Evolutionary conservation across 148 eudicot species (phyloP), one percentile per base, ranked within the genome.

Genomic region (Vaccinium macrocarpon): DNA sequence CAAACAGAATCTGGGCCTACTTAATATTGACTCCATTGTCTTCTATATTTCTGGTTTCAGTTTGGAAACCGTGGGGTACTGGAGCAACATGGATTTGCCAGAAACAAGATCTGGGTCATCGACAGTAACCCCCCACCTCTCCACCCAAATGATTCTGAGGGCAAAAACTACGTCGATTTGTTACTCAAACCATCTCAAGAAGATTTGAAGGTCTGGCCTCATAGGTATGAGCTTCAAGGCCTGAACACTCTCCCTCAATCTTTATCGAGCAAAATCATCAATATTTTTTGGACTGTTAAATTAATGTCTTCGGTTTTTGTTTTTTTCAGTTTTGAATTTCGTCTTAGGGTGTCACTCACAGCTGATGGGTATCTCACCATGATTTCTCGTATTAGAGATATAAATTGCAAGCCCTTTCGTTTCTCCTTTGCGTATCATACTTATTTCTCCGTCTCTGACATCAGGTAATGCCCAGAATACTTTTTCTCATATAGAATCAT

Each of bases 371-470:
- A 59, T 84, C 90, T 97, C 50, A 88, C 42, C 79, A 38, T 97
- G 89, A 86, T 88, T 86, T 87, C 99, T 12, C 96, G 98, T 70
- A 85, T 95, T 79, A 91, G 93, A 85, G 95, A 97, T 86, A 71
- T 88, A 48, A 90, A 94, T 83, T 84, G 93, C 92, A 97, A 95
- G 89, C 93, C 98, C 51, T 91, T 95, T 75, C 92, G 95, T 81
- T 97, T 97, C 95, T 90, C 95, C 13, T 78, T 97, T 76, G 96
- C 96, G 6, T 95, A 88, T 52, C 97, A 92, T 77, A 93, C 98
- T 2, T 96, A 96, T 72, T 93, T 96, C 73, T 89, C 93, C 4
- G 90, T 96, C 87, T 96, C 99, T 15, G 98, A 95, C 89, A 97
- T 97, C 90, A 92, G 98, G 98, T 96, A 90, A 61, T 50, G 29